Base-by-base conservation (phyloP, 495 filamentous ascomycete species). In the Lophiostoma macrostomum region DNA sequence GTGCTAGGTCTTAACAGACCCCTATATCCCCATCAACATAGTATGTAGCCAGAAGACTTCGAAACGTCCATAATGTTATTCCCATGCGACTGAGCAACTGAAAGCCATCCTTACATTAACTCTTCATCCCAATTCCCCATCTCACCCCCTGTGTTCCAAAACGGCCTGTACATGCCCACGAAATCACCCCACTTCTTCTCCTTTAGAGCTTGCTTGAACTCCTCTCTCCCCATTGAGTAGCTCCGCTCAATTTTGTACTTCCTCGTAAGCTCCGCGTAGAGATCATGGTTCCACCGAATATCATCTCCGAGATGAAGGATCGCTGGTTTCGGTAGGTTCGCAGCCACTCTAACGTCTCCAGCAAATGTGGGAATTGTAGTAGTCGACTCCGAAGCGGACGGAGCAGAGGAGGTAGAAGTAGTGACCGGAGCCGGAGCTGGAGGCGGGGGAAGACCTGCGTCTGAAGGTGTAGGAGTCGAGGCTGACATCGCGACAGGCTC, bases 51-150 rank as follows among this genome's bases (percentile, higher is more conserved):
- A n/a, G n/a, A n/a, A n/a, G n/a, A n/a, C n/a, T n/a, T n/a, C n/a
- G n/a, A n/a, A n/a, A n/a, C n/a, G n/a, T n/a, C n/a, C n/a, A n/a
- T n/a, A n/a, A n/a, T n/a, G n/a, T n/a, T n/a, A n/a, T n/a, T n/a
- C n/a, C 29, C 25, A 35, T 25, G 6, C 28, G 25, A 20, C 19
- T n/a, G 11, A 66, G 32, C 22, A 16, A 8, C n/a, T n/a, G n/a
- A n/a, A n/a, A 57, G 20, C 14, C 6, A 35, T 34, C 49, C 50
- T 45, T 40, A 68, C 64, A 90, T 82, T 35, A 89, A 67, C 64
- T 90, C 86, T 27, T 71, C 69, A 63, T 90, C 85, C 87, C 87
- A 91, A 39, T 73, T 69, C 12, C 83, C 83, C 85, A 90, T 88
- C 70, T 89, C 86, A 10, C 82, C 83, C 6, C 86, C 86, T 0